Conservation (phyloP, 345 rosid genomes). For the Syzygium jambos region DNA sequence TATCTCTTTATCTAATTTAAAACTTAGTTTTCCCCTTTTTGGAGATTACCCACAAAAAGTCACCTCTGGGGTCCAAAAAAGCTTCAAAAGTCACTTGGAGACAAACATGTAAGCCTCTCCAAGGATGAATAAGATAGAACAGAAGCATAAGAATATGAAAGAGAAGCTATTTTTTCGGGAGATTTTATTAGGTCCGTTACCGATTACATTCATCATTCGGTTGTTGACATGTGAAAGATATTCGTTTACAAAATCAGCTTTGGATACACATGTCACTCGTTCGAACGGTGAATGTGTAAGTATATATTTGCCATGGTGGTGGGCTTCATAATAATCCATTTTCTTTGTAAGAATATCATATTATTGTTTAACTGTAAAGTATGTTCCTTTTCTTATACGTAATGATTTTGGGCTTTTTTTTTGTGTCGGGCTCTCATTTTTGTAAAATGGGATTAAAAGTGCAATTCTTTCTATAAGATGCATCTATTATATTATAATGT, state of each 20-base stretch:
- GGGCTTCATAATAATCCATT: neutral
- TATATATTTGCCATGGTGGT: fast-evolving
- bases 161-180: neutral
- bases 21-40: neutral
- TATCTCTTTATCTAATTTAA: neutral
- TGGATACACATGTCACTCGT: neutral
- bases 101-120: neutral
- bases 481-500: neutral
- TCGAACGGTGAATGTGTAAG: neutral
- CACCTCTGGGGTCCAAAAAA: neutral
- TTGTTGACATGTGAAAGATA: fast-evolving
- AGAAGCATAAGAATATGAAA: too few relatives aligned
- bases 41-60: neutral
- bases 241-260: neutral
- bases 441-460: neutral
- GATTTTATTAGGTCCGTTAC: neutral
- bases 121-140: neutral
- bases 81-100: neutral
- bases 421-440: neutral
- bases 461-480: neutral
- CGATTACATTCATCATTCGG: neutral
- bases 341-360: neutral
- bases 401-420: neutral
- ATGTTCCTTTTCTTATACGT: neutral
- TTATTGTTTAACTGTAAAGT: neutral